Conservation (phyloP, 257 asterid species). For the Coffea eugenioides region DNA sequence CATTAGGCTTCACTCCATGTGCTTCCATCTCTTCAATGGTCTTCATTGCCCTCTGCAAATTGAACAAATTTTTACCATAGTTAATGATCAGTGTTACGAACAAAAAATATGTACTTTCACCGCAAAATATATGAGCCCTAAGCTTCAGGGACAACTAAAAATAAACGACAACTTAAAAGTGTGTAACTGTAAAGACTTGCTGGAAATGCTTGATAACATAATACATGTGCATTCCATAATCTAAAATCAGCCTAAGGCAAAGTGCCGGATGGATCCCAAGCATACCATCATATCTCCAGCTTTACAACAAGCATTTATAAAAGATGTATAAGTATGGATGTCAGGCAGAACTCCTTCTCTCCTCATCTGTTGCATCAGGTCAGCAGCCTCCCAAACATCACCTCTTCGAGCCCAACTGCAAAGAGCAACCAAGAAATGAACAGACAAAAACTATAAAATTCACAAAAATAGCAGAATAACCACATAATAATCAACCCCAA, state of each 20-base stretch:
- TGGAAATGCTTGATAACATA: neutral
- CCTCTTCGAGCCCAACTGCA: constrained; percentile 99
- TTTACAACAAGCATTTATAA: constrained; percentile 90
- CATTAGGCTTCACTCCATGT: constrained; percentile 68
- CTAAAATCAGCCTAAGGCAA: neutral
- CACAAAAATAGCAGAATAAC: neutral
- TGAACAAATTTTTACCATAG: neutral
- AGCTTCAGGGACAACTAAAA: neutral
- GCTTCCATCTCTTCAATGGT: constrained; percentile 82
- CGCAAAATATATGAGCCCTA: neutral
- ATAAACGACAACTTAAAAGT: neutral
- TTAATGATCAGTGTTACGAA: neutral
- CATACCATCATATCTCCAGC: constrained; percentile 97
- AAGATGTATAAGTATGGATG: constrained; percentile 93
- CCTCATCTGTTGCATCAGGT: constrained; percentile 97
- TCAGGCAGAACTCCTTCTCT: constrained; percentile 89
- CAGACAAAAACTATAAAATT: neutral
- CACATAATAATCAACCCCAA: neutral
- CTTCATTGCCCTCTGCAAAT: constrained; percentile 67
- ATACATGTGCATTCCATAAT: neutral
- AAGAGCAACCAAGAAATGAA: constrained; percentile 5
- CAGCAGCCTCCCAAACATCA: constrained; percentile 99
- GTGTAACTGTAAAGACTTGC: neutral
- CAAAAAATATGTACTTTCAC: neutral
- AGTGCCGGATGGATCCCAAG: neutral